These are phyloP conservation scores for Mimosa pudica DNA, from an alignment of 306 rosid genomes.

Conservation along the genomic window DNA sequence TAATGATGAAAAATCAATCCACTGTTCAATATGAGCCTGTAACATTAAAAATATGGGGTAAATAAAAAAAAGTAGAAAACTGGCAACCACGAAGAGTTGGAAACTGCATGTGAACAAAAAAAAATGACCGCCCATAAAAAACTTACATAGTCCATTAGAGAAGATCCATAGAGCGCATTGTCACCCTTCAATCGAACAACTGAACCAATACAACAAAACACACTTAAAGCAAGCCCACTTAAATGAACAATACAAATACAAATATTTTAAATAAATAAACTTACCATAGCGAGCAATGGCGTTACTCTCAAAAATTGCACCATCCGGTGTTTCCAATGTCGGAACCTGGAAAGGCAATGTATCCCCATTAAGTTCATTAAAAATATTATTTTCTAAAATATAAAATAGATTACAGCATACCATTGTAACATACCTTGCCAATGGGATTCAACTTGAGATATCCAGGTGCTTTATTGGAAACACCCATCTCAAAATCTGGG, in stretches of 20 bases:
- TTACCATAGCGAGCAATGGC: slow-evolving; percentile 88
- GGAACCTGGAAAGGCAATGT: slow-evolving; percentile 54
- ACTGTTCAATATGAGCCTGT: slow-evolving; percentile 83
- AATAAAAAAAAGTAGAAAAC: background rate
- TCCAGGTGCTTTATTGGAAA: slow-evolving; percentile 74
- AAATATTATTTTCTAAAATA: background rate
- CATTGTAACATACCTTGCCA: slow-evolving; percentile 61
- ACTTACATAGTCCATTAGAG: slow-evolving; percentile 65
- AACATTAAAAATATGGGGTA: slow-evolving; percentile 8
- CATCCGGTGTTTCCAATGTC: slow-evolving; percentile 76
- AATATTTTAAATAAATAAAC: background rate
- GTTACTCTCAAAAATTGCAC: slow-evolving; percentile 83
- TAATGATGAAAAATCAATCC: slow-evolving; percentile 77
- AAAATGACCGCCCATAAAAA: background rate
- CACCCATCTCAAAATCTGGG: slow-evolving; percentile 70
- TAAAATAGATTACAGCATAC: background rate
- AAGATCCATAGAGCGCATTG: slow-evolving; percentile 60
- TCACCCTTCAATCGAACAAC: slow-evolving; percentile 62
- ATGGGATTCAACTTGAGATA: slow-evolving; percentile 79
- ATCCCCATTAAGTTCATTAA: background rate
- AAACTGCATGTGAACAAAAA: background rate
- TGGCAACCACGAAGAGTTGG: background rate
- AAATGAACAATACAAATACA: background rate
- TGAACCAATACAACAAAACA: slow-evolving; percentile 41
- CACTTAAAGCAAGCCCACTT: background rate